These are phyloP conservation scores for Coniochaeta ligniaria DNA, from an alignment of 2,329 filamentous ascomycete species.

Conservation along the genomic window DNA sequence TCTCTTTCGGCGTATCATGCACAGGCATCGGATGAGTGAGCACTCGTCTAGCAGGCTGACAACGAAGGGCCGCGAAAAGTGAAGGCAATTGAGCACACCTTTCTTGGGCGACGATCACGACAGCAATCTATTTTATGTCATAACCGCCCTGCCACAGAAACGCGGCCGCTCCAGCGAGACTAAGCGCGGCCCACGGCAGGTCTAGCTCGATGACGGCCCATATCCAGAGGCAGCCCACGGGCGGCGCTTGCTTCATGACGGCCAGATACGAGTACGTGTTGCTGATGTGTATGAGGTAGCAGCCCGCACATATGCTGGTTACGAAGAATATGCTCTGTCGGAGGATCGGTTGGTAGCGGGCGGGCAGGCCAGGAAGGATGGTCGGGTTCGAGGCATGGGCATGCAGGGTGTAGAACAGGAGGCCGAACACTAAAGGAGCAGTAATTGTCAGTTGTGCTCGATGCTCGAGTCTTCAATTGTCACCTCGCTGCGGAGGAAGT, in stretches of 20 bases:
- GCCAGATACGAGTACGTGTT: constrained; percentile 77
- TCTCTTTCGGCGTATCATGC: constrained; percentile 17
- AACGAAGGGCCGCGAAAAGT: not conserved
- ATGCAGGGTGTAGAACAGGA: constrained; percentile 51
- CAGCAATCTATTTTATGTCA: constrained; percentile 23
- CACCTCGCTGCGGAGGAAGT: no score
- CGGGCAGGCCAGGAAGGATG: constrained; percentile 42
- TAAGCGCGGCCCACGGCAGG: constrained; percentile 55
- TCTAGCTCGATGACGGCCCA: constrained; percentile 88
- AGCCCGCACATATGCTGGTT: constrained; percentile 56
- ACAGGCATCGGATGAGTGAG: constrained; percentile 6
- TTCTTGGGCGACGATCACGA: not conserved
- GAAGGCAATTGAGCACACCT: not conserved
- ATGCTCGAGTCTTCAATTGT: no score
- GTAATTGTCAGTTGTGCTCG: not conserved
- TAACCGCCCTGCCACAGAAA: constrained; percentile 47
- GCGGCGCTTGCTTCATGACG: constrained; percentile 87
- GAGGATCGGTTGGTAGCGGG: constrained; percentile 35
- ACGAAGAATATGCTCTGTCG: constrained; percentile 58
- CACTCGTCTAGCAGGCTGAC: not conserved
- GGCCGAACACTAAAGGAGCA: constrained; percentile 37
- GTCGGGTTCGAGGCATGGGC: constrained; percentile 39
- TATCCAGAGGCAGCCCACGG: constrained; percentile 83
- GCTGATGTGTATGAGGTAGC: constrained; percentile 73
- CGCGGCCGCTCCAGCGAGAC: constrained; percentile 34